Evolutionary conservation across 331 rosid species (phyloP).

Genomic region (Stylosanthes scabra): DNA sequence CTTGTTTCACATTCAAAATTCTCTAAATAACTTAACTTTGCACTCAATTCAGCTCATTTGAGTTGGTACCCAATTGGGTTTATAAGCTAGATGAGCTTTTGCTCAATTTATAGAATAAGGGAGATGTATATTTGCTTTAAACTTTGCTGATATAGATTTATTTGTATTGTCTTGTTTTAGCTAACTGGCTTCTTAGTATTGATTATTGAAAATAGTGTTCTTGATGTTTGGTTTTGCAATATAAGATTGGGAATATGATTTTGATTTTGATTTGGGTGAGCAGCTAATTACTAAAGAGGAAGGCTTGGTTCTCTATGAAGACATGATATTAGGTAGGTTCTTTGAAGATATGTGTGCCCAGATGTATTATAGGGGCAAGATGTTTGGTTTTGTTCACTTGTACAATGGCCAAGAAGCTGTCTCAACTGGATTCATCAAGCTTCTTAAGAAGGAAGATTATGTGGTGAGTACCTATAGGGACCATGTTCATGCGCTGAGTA

Average conservation of each 20-base stretch:
- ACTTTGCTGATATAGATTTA: conserved; percentile 1
- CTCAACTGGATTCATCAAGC: conserved; percentile 94
- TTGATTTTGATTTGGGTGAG: conserved; percentile 19
- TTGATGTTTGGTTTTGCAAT: conserved; percentile 7
- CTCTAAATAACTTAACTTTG: conserved; percentile 24
- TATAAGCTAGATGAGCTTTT: no score
- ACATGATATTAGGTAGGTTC: conserved; percentile 89
- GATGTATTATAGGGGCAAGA: conserved; percentile 97
- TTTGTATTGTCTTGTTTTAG: conserved; percentile 7
- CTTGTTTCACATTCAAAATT: conserved; percentile 26
- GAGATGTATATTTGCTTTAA: background rate
- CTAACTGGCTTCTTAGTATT: conserved; percentile 6
- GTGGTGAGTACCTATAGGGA: conserved; percentile 97
- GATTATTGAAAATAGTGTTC: conserved; percentile 2
- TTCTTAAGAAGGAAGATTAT: conserved; percentile 74
- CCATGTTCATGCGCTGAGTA: conserved; percentile 98
- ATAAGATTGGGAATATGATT: conserved; percentile 17
- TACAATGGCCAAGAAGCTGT: conserved; percentile 99
- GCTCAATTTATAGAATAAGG: no score
- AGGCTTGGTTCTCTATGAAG: conserved; percentile 89
- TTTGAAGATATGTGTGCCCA: conserved; percentile 99
- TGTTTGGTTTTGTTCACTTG: conserved; percentile 98
- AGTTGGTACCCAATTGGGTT: conserved; percentile 22
- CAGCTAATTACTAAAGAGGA: conserved; percentile 93
- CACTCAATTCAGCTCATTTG: conserved; percentile 17